Evolutionary conservation across 768 basidiomycete species (phyloP), one percentile per base, ranked within the genome.

Genomic region (Pisolithus microcarpus): DNA sequence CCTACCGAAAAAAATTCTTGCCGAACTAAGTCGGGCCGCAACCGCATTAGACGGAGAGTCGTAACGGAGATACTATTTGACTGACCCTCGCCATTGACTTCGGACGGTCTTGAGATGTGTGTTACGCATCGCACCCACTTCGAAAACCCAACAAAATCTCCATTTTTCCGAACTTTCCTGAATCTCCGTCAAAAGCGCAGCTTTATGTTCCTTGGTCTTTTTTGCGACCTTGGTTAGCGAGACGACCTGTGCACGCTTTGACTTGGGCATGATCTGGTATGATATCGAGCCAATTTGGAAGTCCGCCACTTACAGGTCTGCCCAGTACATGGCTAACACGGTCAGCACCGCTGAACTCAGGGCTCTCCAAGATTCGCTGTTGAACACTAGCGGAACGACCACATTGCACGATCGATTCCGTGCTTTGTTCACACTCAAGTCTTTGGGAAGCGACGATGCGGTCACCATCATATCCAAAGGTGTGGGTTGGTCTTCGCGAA

Each of bases 121-220:
- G 71, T 95, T 98, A 53, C 96, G 78, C 92, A 97, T 95, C 58
- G 92, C 82, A 15, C 93, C 94, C 5, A 97, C 91, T 59, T 87
- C 84, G 65, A 99, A 96, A 37, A 97, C 65, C 91, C 93, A 99
- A 71, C 91, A 87, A 68, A 96, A 94, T 62, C 81, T 81, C 85
- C 90, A 97, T 72, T 91, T 88, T 58, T 94, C 91, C 19, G 84
- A 73, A 64, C 84, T 82, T 63, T 77, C 77, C 74, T 91, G 87
- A 49, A 98, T 73, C 91, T 93, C 83, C 52, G 77, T 78, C 65
- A 97, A 83, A 63, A 95, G 73, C 44, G 79, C 81, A 57, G 74
- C 78, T 78, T 99, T 99, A 62, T 93, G 84, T 64, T 90, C 91
- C 67, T 79, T 87, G 23, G 87, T 91, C 78, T 96, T 94, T 69